Conservation (phyloP, 331 rosid species). For the Rhamnella rubrinervis region DNA sequence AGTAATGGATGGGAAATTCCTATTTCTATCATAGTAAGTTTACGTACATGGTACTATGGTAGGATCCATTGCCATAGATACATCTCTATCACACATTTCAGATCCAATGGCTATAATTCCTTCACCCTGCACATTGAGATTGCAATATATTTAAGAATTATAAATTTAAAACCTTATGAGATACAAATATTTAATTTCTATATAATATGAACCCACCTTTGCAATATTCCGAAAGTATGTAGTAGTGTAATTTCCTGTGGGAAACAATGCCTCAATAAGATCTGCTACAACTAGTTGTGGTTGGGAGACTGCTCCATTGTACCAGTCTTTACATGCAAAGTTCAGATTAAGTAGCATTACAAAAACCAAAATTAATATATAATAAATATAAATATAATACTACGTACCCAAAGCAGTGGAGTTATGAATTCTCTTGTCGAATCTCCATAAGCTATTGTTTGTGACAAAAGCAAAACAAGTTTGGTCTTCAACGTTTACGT, state of each 20-base stretch:
- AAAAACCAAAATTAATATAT: neutral
- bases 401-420: conserved; percentile 53
- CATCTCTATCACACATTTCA: conserved; percentile 62
- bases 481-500: conserved; percentile 66
- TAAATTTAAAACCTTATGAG: neutral
- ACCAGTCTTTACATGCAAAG: conserved; percentile 56
- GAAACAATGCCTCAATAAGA: conserved; percentile 66
- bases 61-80: conserved; percentile 58
- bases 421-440: conserved; percentile 60
- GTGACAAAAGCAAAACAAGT: conserved; percentile 83
- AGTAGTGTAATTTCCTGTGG: conserved; percentile 66
- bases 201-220: conserved; percentile 48
- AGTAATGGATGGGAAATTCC: neutral
- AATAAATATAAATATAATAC: neutral
- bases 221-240: conserved; percentile 78
- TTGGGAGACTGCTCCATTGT: conserved; percentile 77
- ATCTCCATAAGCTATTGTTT: conserved; percentile 88
- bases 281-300: conserved; percentile 89
- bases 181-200: neutral
- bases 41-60: conserved; percentile 57
- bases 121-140: conserved; percentile 52
- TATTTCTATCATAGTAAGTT: neutral
- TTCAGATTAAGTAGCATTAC: neutral
- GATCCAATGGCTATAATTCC: conserved; percentile 46
- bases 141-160: neutral